Conservation (phyloP, 495 filamentous ascomycete genomes). For the Baudoinia panamericana region DNA sequence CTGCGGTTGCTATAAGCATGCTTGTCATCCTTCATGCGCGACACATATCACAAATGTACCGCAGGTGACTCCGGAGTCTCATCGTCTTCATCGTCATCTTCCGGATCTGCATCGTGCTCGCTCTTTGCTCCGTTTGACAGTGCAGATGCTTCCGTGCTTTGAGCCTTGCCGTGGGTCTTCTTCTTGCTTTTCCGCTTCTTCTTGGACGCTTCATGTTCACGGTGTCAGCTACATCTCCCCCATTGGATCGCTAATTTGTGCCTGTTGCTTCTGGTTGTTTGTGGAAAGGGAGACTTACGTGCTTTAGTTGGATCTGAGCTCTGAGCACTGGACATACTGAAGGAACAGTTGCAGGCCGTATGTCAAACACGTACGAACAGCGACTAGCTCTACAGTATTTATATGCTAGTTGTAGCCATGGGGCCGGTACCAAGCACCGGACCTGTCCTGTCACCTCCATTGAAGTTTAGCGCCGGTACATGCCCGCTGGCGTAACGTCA, state of each 20-base stretch:
- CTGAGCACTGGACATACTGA: not conserved
- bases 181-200: slow-evolving; percentile 31
- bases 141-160: slow-evolving; percentile 7
- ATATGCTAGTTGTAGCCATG: no score
- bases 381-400: no score
- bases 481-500: not conserved
- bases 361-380: no score
- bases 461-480: not conserved
- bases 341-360: no score
- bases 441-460: no score
- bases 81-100: slow-evolving; percentile 25
- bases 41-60: slow-evolving; percentile 9
- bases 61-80: slow-evolving; percentile 17
- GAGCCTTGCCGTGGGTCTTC: slow-evolving; percentile 21
- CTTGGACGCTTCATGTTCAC: slow-evolving; percentile 19
- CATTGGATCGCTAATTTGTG: no score
- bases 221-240: slow-evolving; percentile 8
- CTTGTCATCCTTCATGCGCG: not conserved
- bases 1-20: slow-evolving; percentile 6
- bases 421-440: no score
- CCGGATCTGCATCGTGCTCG: slow-evolving; percentile 12
- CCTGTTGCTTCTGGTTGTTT: no score
- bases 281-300: no score
- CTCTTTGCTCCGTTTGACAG: slow-evolving; percentile 15
- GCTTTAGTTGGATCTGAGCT: not conserved